Base-by-base conservation (phyloP, 2,329 filamentous ascomycete species). In the Pezicula carpinea region DNA sequence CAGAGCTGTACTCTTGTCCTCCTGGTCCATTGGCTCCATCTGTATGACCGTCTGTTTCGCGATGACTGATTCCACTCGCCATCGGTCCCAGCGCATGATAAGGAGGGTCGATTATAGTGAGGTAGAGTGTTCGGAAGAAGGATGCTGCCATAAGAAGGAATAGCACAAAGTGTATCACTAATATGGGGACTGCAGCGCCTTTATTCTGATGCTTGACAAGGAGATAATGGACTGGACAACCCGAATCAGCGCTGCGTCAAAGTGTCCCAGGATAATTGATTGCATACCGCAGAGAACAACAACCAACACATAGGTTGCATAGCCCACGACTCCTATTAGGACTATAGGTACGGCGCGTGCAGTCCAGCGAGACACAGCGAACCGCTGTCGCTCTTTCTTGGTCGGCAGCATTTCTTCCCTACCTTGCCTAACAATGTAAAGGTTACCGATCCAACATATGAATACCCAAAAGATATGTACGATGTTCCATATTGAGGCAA, bases 81-180 rank as follows among this genome's bases (percentile, higher is more conserved):
- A 56, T 64, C 46, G 72, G 66, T n/a, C 77, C 80, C 26, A 85
- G 76, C 0, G 87, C 83, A 0, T 91, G 75, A 45, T 89, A 78
- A 4, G 89, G 91, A 0, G 90, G 85, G 54, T 90, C 79, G 55
- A 73, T 73, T 49, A 80, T 76, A 43, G 95, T 82, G 29, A 79
- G 77, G 52, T 82, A 69, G 35, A 91, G 66, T 8, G 91, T 77
- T 53, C 90, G 85, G 17, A 86, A 61, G 66, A 95, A 96, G 17
- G 83, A 76, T 26, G 72, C 59, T 19, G 84, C 61, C 59, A 89
- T 78, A 23, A 85, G 72, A 14, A 87, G 56, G 38, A 96, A 72
- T 45, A 95, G 73, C 44, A 91, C 44, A 59, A 85, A 86, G 67
- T 88, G 90, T 19, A 91, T 66, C 22, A 82, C 77, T 38, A 95